Percentiles rank a stretch among this genome's conserved stretches.
These are phyloP conservation scores for Aureoboletus auriporus DNA, from an alignment of 768 basidiomycete species.

Conservation along the genomic window DNA sequence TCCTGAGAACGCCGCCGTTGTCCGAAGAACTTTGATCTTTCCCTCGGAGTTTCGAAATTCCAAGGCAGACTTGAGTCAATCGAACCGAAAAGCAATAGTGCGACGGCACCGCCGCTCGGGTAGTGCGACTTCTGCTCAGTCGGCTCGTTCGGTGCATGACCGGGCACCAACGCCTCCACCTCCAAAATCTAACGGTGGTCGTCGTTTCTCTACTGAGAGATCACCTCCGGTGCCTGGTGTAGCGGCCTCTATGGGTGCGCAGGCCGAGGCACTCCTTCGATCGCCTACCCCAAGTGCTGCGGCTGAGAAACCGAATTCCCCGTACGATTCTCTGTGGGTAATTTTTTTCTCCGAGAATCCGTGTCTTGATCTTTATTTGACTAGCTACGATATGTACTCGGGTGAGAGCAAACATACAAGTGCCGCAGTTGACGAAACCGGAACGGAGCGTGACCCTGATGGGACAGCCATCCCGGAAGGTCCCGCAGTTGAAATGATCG, in stretches of 20 bases:
- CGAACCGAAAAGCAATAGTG: slow-evolving; percentile 51
- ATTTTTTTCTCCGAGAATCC: slow-evolving; percentile 10
- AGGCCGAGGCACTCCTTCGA: slow-evolving; percentile 37
- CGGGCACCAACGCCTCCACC: slow-evolving; percentile 86
- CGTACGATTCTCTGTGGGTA: slow-evolving; percentile 77
- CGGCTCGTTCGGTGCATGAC: slow-evolving; percentile 73
- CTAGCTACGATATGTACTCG: slow-evolving; percentile 77
- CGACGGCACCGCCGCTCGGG: slow-evolving; percentile 54
- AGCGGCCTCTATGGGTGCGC: slow-evolving; percentile 46
- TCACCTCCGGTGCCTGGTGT: slow-evolving; percentile 70
- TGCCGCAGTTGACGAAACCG: slow-evolving; percentile 33
- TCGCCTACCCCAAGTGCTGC: slow-evolving; percentile 36
- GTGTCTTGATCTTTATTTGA: slow-evolving; percentile 19
- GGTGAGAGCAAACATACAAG: slow-evolving; percentile 47
- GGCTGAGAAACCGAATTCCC: slow-evolving; percentile 63
- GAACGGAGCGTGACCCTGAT: slow-evolving; percentile 17
- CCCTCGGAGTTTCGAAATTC: slow-evolving; percentile 63
- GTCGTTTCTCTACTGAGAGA: slow-evolving; percentile 63
- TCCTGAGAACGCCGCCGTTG: slow-evolving; percentile 45
- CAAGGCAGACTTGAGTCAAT: slow-evolving; percentile 50
- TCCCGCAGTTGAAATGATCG: slow-evolving; percentile 73
- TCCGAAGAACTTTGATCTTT: slow-evolving; percentile 77
- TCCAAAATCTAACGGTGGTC: slow-evolving; percentile 47
- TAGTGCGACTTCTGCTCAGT: slow-evolving; percentile 56
- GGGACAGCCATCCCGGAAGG: slow-evolving; percentile 37